Percentiles rank a stretch among this genome's conserved stretches.
phyloP scores from a whole-genome alignment of 768 basidiomycete species.

The Leucosporidium scottii region DNA sequence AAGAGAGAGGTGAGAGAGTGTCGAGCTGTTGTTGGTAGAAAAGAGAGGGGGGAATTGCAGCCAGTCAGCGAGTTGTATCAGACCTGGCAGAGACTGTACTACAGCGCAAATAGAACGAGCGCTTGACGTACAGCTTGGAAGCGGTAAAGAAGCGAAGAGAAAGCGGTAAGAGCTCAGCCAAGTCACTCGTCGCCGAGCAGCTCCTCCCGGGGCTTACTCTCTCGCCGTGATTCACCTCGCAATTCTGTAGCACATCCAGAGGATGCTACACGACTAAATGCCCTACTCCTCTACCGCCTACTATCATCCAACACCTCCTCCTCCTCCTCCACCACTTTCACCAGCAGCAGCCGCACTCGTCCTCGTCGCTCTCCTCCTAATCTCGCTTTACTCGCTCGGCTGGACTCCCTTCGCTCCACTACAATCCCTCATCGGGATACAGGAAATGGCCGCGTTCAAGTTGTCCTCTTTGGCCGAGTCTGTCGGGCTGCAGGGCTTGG shows the following conservation, averaged over 20 bases:
- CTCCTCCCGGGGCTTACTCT: too few species aligned
- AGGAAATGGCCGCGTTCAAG: background rate
- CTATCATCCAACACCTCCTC: background rate
- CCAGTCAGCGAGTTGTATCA: too few species aligned
- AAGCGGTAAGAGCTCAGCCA: too few species aligned
- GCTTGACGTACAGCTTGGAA: too few species aligned
- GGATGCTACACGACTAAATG: background rate
- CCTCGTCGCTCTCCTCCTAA: background rate
- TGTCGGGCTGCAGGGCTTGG: background rate
- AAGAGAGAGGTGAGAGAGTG: background rate
- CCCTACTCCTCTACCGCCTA: background rate
- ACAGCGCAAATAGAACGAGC: too few species aligned
- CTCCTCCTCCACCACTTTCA: background rate
- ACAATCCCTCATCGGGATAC: background rate
- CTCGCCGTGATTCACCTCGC: too few species aligned
- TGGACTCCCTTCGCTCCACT: background rate
- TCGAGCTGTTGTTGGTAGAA: background rate
- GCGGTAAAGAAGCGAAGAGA: too few species aligned
- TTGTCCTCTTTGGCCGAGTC: background rate
- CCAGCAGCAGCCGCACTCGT: background rate
- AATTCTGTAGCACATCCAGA: too few species aligned
- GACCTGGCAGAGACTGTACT: too few species aligned
- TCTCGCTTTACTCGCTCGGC: background rate
- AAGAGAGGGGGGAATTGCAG: background rate
- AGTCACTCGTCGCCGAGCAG: too few species aligned